Percentiles rank a stretch among this genome's conserved stretches.
Conservation (phyloP, 2,329 filamentous ascomycete genomes). For the Botryotinia calthae region DNA sequence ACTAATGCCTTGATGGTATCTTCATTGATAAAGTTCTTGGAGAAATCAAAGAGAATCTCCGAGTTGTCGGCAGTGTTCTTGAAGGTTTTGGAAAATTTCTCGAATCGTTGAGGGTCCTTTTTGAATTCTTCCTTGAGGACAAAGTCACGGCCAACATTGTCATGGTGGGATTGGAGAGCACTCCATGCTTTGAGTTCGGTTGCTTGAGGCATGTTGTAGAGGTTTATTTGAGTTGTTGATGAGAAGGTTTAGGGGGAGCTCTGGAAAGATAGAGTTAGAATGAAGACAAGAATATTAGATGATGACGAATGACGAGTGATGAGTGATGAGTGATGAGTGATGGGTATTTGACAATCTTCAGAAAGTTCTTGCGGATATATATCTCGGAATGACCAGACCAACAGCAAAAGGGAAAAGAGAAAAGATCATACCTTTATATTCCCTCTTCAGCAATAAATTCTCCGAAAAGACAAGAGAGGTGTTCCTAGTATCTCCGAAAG, state of each 20-base stretch:
- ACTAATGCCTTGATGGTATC: constrained; percentile 85
- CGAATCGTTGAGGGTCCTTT: constrained; percentile 82
- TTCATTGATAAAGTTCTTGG: constrained; percentile 96
- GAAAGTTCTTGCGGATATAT: background rate
- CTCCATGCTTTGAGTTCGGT: constrained; percentile 85
- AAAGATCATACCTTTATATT: background rate
- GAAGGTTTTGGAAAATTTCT: constrained; percentile 86
- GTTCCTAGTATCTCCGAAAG: background rate
- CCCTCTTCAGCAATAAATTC: background rate
- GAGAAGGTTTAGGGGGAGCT: background rate
- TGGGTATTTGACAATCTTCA: background rate
- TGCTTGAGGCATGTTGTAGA: constrained; percentile 70
- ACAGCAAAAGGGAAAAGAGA: background rate
- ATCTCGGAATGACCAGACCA: too few species aligned
- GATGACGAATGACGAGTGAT: background rate
- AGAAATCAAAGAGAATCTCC: constrained; percentile 96
- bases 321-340: background rate
- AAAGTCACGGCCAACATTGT: constrained; percentile 80
- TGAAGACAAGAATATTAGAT: background rate
- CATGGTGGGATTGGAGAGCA: constrained; percentile 87
- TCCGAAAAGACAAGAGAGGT: background rate
- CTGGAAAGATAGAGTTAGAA: background rate
- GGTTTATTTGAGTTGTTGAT: background rate
- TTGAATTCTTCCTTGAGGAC: constrained; percentile 91
- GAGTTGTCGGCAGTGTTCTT: constrained; percentile 71